Conservation (phyloP, 1,139 yeast genomes). For the Geotrichum aggregatum region DNA sequence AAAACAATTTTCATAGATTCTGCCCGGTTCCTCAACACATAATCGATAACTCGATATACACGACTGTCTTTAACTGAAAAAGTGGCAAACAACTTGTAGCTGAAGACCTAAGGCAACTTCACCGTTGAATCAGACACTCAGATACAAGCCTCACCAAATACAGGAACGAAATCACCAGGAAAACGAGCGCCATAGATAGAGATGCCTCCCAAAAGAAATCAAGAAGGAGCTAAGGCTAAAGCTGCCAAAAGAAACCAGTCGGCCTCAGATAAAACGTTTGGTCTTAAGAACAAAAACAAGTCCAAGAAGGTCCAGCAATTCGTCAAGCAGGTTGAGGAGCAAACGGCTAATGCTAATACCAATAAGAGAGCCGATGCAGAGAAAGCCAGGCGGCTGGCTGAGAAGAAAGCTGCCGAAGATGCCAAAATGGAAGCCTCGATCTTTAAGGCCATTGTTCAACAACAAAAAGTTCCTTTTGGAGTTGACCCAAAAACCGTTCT, state of each 20-base stretch:
- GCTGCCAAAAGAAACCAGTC: conserved; percentile 63
- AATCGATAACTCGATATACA: too few relatives aligned
- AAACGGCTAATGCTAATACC: conserved; percentile 50
- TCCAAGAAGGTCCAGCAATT: conserved; percentile 87
- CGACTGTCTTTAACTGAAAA: too few relatives aligned
- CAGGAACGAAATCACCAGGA: too few relatives aligned
- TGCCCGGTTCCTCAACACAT: too few relatives aligned
- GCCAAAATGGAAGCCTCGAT: conserved; percentile 85
- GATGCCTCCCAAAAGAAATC: conserved; percentile 62
- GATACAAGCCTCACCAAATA: too few relatives aligned
- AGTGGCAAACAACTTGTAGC: too few relatives aligned
- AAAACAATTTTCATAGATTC: not conserved
- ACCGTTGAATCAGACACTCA: too few relatives aligned
- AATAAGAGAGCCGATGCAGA: conserved; percentile 72
- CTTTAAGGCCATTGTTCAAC: conserved; percentile 59
- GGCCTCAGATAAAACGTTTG: conserved; percentile 89
- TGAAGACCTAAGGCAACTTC: too few relatives aligned
- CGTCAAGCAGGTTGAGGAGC: conserved; percentile 72
- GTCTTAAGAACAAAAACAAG: conserved; percentile 74
- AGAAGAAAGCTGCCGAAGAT: conserved; percentile 84
- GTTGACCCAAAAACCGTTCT: conserved; percentile 94
- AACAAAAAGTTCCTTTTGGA: conserved; percentile 91
- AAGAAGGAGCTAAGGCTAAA: conserved; percentile 56
- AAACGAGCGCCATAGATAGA: not conserved
- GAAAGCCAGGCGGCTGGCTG: conserved; percentile 70